Percentiles rank a stretch among this genome's conserved stretches.
Conservation (phyloP, 306 rosid genomes). For the Dicorynia guianensis region DNA sequence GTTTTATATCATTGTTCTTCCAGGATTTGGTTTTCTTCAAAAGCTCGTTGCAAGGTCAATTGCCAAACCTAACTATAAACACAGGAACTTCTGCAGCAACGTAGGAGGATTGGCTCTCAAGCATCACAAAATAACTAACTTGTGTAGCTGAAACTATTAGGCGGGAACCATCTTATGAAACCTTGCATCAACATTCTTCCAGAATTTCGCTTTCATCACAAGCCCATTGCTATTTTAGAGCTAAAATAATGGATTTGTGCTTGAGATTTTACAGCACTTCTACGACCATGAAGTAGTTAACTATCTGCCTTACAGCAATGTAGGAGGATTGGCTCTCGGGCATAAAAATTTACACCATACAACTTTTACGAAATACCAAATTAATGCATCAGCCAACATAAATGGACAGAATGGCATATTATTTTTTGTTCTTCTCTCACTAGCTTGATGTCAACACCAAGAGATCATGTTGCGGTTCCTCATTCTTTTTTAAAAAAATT, state of each 20-base stretch:
- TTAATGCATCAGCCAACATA: too few relatives aligned
- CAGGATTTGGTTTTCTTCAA: background rate
- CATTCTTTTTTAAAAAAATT: too few relatives aligned
- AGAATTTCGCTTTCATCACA: conserved; percentile 18
- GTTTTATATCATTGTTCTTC: background rate
- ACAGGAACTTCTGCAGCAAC: background rate
- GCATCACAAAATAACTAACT: background rate
- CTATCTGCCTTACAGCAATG: too few relatives aligned
- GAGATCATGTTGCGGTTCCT: too few relatives aligned
- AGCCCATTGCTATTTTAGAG: background rate
- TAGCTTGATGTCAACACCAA: too few relatives aligned
- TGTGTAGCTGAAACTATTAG: conserved; percentile 5
- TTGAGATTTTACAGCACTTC: background rate
- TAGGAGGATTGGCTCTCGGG: too few relatives aligned
- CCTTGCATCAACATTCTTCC: conserved; percentile 2
- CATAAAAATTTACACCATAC: too few relatives aligned
- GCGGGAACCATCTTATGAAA: background rate
- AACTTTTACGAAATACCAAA: too few relatives aligned
- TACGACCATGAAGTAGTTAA: too few relatives aligned
- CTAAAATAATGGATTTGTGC: conserved; percentile 2
- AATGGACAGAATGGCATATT: too few relatives aligned
- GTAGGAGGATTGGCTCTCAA: conserved; percentile 1
- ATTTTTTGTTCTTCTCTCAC: too few relatives aligned
- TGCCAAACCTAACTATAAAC: background rate
- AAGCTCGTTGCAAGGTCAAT: background rate